A percentile compares a stretch with the other conserved stretches of the same genome.
Evolutionary conservation across 495 filamentous ascomycete genomes (phyloP).

Genomic region (Penicillium desertorum): DNA sequence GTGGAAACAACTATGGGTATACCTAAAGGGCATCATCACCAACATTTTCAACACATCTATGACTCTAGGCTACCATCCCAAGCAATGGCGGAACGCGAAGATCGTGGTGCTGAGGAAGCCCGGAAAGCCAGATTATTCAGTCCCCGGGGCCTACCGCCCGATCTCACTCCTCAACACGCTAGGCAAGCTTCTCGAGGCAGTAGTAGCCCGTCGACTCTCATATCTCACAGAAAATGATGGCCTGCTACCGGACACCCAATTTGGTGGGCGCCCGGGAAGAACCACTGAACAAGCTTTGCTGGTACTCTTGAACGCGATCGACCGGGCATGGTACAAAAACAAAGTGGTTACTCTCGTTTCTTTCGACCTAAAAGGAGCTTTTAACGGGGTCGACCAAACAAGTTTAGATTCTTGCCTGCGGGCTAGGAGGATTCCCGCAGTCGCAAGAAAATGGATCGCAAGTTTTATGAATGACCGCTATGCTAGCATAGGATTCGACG

Average conservation of each 20-base stretch:
- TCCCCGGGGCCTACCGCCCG: slow-evolving; percentile 21
- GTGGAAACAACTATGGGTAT: slow-evolving; percentile 26
- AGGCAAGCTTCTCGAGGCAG: slow-evolving; percentile 20
- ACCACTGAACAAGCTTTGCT: slow-evolving; percentile 21
- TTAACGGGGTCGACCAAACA: slow-evolving; percentile 22
- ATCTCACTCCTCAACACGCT: slow-evolving; percentile 31
- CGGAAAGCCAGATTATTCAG: slow-evolving; percentile 22
- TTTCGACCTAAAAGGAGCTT: slow-evolving; percentile 24
- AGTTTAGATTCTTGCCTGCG: slow-evolving; percentile 23
- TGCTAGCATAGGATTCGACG: slow-evolving; percentile 11
- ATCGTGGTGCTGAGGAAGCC: too few relatives aligned
- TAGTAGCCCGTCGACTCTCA: slow-evolving; percentile 15
- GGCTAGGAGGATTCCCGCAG: slow-evolving; percentile 20
- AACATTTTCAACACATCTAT: slow-evolving; percentile 19
- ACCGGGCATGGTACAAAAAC: slow-evolving; percentile 19
- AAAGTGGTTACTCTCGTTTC: slow-evolving; percentile 19
- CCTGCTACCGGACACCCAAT: slow-evolving; percentile 23
- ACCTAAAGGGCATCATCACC: slow-evolving; percentile 18
- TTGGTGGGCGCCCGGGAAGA: slow-evolving; percentile 18
- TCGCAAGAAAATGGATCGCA: slow-evolving; percentile 21
- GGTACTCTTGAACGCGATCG: slow-evolving; percentile 19
- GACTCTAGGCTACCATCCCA: slow-evolving; percentile 18
- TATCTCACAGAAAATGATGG: slow-evolving; percentile 17
- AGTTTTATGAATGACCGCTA: slow-evolving; percentile 29
- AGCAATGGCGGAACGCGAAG: too few relatives aligned